These are phyloP conservation scores for Deinandra increscens DNA, from an alignment of 129 eudicot species.

Conservation along the genomic window DNA sequence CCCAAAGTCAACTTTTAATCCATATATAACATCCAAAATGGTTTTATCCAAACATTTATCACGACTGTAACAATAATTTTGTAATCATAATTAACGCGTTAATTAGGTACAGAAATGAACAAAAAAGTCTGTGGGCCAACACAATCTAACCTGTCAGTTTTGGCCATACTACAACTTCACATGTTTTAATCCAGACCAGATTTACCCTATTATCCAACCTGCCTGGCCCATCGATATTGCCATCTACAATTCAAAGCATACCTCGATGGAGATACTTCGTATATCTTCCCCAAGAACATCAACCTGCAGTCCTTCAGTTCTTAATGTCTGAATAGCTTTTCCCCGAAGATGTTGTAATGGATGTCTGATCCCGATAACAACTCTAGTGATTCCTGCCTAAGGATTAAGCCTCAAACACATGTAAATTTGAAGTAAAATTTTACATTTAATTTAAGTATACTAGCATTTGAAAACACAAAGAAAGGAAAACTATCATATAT, in stretches of 20 bases:
- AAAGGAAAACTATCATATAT: background rate
- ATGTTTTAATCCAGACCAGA: background rate
- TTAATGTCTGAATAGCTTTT: slow-evolving; percentile 59
- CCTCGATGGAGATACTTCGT: slow-evolving; percentile 68
- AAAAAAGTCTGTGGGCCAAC: background rate
- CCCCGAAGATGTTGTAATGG: slow-evolving; percentile 87
- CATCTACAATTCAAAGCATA: slow-evolving; percentile 17
- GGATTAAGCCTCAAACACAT: slow-evolving; percentile 27
- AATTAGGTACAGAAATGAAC: background rate
- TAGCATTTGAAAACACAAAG: background rate
- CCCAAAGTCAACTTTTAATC: background rate
- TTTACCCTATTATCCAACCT: background rate
- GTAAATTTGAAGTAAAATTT: slow-evolving; percentile 14
- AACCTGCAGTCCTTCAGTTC: slow-evolving; percentile 75
- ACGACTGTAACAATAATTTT: background rate
- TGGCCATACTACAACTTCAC: background rate
- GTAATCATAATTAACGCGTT: background rate
- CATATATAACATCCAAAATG: background rate
- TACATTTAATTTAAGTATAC: background rate
- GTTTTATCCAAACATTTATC: background rate
- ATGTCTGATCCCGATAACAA: slow-evolving; percentile 87
- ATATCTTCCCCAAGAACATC: slow-evolving; percentile 94
- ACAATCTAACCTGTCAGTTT: background rate
- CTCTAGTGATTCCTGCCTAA: slow-evolving; percentile 88
- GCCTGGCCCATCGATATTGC: background rate